Evolutionary conservation across 768 basidiomycete genomes (phyloP), one percentile per base, ranked within the genome.

Genomic region (Suillus subalutaceus): DNA sequence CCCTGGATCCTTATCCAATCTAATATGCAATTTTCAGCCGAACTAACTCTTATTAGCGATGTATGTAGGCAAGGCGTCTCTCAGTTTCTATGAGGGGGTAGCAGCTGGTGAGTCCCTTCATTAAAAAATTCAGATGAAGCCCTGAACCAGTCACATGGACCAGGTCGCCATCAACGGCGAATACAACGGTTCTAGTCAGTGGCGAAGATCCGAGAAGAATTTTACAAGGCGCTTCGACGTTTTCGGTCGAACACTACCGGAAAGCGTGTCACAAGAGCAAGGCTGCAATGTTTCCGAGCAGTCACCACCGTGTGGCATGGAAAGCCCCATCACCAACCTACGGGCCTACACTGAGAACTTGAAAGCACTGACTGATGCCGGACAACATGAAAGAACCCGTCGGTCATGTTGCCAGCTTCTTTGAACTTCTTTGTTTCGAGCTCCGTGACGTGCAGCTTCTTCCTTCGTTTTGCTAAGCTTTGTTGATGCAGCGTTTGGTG

Each of bases 121-220:
- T 60, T 43, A 20, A 20, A 43, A 60, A 20, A 4, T 32, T 40
- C 1, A 43, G 23, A 60, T 30, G 18, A 18, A 18, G 6, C 59
- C 55, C 26, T 60, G 18, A 30, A 18, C 41, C 18, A 20, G 26
- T 60, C 59, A 60, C 41, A 43, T 60, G 59, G 18, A 32, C 59
- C 9, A 41, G 40, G 59, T 18, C 30, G 26, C 59, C 18, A 30
- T 43, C 59, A 43, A 40, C 30, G 26, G 59, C 26, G 26, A 8
- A 41, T 6, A 35, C 55, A 15, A 13, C n/a, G 32, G 35, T 56
- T 20, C 3, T 56, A 37, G 41, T 20, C 13, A 6, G 18, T 32
- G 18, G 8, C 40, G 26, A 41, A 60, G 59, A 43, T 60, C 59
- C 26, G 41, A 18, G 40, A 30, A 6, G 26, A 41, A 43, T 20